These are phyloP conservation scores for Colletotrichum abscissum DNA, from an alignment of 2,329 filamentous ascomycete species.

Conservation along the genomic window DNA sequence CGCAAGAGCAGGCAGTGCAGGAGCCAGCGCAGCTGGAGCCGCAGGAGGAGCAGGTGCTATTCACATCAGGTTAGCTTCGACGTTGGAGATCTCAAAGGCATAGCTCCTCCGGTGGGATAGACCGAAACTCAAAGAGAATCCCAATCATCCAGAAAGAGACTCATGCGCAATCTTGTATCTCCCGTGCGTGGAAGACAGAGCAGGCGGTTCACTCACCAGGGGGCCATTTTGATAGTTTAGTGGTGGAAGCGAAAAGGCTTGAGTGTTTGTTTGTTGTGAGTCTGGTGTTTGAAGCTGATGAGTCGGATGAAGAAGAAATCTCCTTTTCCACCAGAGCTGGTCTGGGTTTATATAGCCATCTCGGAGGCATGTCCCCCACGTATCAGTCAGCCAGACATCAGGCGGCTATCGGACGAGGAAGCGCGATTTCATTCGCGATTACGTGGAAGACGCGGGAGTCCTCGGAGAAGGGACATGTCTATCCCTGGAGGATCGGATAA, in stretches of 20 bases:
- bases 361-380: conserved; percentile 8
- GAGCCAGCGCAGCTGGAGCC: conserved; percentile 34
- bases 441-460: conserved; percentile 17
- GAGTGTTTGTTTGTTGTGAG: conserved; percentile 12
- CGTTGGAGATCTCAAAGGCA: not conserved
- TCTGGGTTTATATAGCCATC: conserved; percentile 27
- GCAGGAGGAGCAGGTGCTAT: conserved; percentile 37
- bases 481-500: conserved; percentile 7
- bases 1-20: conserved; percentile 35
- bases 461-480: not conserved
- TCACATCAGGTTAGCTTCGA: not conserved
- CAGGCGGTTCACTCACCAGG: conserved; percentile 24
- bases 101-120: not conserved
- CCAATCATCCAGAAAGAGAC: not conserved
- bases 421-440: conserved; percentile 25
- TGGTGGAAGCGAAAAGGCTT: conserved; percentile 24
- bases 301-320: conserved; percentile 17
- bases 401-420: conserved; percentile 18
- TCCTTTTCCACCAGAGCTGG: not conserved
- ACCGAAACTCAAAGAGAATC: not conserved
- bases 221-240: conserved; percentile 33
- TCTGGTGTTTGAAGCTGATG: conserved; percentile 15
- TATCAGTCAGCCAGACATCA: conserved; percentile 25
- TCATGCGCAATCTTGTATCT: not conserved
- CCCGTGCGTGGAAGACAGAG: not conserved